Percentiles rank a stretch among this genome's conserved stretches.
phyloP scores from a whole-genome alignment of 78 protist genomes.

The Protostelium mycophagum region DNA sequence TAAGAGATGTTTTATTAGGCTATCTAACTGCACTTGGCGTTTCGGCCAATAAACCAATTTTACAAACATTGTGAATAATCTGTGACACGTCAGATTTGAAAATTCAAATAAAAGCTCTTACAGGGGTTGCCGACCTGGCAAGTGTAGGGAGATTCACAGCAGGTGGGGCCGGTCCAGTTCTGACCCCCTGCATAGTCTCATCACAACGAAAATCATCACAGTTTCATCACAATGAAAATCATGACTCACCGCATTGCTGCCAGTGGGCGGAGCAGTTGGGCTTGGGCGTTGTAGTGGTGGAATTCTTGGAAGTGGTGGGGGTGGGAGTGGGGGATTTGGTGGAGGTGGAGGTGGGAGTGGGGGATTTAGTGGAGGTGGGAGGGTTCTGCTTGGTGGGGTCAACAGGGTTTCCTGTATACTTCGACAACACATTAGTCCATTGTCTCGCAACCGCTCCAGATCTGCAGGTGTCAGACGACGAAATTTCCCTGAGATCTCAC shows the following conservation, averaged over 20 bases:
- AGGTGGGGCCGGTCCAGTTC: background rate
- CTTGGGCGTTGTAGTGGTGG: background rate
- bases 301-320: background rate
- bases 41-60: too few relatives aligned
- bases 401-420: background rate
- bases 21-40: too few relatives aligned
- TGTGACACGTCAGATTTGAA: background rate
- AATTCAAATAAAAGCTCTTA: background rate
- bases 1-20: too few relatives aligned
- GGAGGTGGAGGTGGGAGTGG: background rate
- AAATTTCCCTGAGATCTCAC: background rate
- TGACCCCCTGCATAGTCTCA: background rate
- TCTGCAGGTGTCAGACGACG: background rate
- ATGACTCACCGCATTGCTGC: background rate
- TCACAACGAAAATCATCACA: too few relatives aligned
- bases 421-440: background rate
- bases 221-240: background rate
- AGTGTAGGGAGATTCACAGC: background rate
- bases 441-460: background rate
- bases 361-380: background rate
- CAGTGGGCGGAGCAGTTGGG: background rate
- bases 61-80: background rate
- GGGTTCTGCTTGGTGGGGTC: background rate
- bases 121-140: background rate
- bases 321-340: background rate